Conservation (phyloP, 2,329 filamentous ascomycete species). For the Trichoderma semiorbis region DNA sequence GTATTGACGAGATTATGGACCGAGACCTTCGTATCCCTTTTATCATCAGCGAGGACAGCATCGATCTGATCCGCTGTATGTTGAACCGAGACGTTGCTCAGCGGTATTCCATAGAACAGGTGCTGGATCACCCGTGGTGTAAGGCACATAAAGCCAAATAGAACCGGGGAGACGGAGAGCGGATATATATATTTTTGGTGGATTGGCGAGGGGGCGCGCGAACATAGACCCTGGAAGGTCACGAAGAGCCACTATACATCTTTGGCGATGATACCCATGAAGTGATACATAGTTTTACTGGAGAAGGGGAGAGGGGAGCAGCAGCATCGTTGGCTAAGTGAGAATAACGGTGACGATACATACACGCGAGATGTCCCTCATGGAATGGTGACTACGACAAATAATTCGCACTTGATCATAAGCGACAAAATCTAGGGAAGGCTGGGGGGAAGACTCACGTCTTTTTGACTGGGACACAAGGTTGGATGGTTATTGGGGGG, state of each 20-base stretch:
- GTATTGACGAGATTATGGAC: conserved; percentile 98
- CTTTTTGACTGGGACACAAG: not conserved
- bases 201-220: not conserved
- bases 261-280: conserved; percentile 21
- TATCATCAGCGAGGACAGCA: conserved; percentile 83
- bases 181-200: not conserved
- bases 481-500: not conserved
- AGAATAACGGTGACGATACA: not conserved
- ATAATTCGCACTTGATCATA: not conserved
- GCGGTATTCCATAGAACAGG: conserved; percentile 80
- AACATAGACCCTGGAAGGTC: conserved; percentile 11
- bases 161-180: not conserved
- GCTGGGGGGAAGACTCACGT: not conserved
- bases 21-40: conserved; percentile 90
- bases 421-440: not conserved
- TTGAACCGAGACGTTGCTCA: conserved; percentile 82
- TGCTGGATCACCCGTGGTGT: conserved; percentile 86
- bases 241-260: conserved; percentile 4
- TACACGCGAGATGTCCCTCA: not conserved
- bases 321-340: not conserved
- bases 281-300: conserved; percentile 6
- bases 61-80: conserved; percentile 88
- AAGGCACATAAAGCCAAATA: conserved; percentile 22
- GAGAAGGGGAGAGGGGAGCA: not conserved
- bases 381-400: not conserved